Base-by-base conservation (phyloP, 345 rosid species). In the Litchi chinensis region DNA sequence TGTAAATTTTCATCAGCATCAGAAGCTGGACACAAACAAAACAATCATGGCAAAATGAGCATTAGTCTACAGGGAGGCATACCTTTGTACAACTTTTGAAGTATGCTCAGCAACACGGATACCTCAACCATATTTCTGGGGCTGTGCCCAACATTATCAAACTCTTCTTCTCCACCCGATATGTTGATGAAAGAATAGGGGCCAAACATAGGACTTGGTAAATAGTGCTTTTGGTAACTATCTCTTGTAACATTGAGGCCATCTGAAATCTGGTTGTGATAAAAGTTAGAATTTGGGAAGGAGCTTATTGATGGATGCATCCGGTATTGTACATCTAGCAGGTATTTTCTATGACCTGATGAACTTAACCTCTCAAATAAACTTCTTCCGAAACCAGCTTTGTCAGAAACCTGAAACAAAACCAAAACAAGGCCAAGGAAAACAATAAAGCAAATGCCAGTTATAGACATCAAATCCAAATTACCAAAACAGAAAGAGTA, bases 221-320 rank as follows among this genome's bases (percentile, higher is more conserved):
- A 76, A 78, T 80, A 76, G 18, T 69, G 19, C 37, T 68, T 83
- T n/a, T 73, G 74, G 69, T 85, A 84, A 54, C 74, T 82, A 40
- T 76, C 72, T 3, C 75, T 10, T 73, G 59, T 83, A 4, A 91
- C 91, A 71, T 77, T 78, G 37, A 80, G 60, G 64, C 90, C 93
- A 70, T 93, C 95, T 48, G 80, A 44, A 39, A 93, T 86, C 77
- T 43, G 77, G 54, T 76, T 84, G 63, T 0, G 13, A 22, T 93
- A 91, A 78, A 93, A 90, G 8, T 76, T 78, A 39, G 37, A 68
- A 72, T 82, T 93, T 0, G 97, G 95, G 50, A 93, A 91, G 60
- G 7, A 57, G 74, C 95, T 89, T 24, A 93, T 91, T 0, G 86
- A 82, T 8, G 95, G 97, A 85, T 93, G 97, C 97, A 93, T 93